A percentile compares a stretch with the other conserved stretches of the same genome.
These are phyloP conservation scores for Entomortierella parvispora DNA, from an alignment of 192 early-diverging fungal species.

Conservation along the genomic window DNA sequence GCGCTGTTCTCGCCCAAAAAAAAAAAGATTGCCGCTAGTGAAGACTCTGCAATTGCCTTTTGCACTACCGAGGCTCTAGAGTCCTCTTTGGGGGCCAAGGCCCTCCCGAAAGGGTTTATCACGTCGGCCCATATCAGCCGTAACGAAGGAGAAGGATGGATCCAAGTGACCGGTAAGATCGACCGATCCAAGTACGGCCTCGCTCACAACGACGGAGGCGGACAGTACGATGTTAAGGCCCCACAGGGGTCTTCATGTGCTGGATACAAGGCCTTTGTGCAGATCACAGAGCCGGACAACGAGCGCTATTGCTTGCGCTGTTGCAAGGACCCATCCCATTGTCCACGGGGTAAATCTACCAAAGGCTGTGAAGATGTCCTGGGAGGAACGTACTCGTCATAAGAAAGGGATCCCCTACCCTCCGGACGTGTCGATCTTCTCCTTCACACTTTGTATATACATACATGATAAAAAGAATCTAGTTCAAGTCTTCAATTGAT, in stretches of 20 bases:
- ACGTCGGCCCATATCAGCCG: slow-evolving; percentile 46
- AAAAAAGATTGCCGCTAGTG: slow-evolving; percentile 35
- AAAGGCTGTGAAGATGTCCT: slow-evolving; percentile 31
- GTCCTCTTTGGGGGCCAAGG: slow-evolving; percentile 47
- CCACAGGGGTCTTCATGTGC: slow-evolving; percentile 51
- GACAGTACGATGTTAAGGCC: slow-evolving; percentile 60
- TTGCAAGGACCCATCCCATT: slow-evolving; percentile 42
- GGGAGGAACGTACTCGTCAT: slow-evolving; percentile 29
- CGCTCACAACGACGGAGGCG: slow-evolving; percentile 56
- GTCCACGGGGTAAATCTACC: slow-evolving; percentile 24
- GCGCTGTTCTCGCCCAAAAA: slow-evolving; percentile 25
- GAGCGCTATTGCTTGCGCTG: slow-evolving; percentile 59
- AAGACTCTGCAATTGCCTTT: slow-evolving; percentile 40
- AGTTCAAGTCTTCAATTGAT: too few relatives aligned
- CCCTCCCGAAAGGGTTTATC: slow-evolving; percentile 55
- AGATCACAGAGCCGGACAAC: slow-evolving; percentile 54
- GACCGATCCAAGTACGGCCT: slow-evolving; percentile 52
- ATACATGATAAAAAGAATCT: too few relatives aligned
- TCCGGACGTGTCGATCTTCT: too few relatives aligned
- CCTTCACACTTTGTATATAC: too few relatives aligned
- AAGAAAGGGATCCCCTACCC: too few relatives aligned
- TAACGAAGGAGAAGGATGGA: slow-evolving; percentile 35
- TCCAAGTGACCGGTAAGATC: slow-evolving; percentile 65
- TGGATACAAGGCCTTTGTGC: slow-evolving; percentile 52
- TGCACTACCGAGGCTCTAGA: slow-evolving; percentile 32